Evolutionary conservation across 768 basidiomycete genomes (phyloP), one percentile per base, ranked within the genome.

Genomic region (Polyporus arcularius): DNA sequence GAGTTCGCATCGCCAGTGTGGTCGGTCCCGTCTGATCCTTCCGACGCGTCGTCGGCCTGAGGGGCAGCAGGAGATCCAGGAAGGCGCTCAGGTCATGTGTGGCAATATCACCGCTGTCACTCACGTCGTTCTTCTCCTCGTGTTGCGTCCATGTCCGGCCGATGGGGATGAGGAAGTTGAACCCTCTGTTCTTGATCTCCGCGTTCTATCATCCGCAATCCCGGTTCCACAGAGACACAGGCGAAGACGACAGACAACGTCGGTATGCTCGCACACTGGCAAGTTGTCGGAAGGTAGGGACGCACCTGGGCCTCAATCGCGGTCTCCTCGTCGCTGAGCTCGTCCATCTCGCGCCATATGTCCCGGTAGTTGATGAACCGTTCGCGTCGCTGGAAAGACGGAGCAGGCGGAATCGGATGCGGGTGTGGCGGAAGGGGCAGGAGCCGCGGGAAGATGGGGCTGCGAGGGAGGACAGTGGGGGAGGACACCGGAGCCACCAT

Each of bases 71-170:
- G 54, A 28, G 31, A 38, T 45, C 26, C 53, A 53, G 26, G 45
- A 51, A 15, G 18, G 30, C 6, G 8, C 21, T 48, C 21, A 48
- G 46, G 28, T 50, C 1, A 35, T 28, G 12, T 15, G 1, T 2
- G 35, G 35, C 35, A 35, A 11, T 6, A 48, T 32, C 49, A 16
- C 43, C 18, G 28, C 39, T n/a, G 46, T 28, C 10, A 72, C 80
- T 55, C 59, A 91, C 91, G 70, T 93, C 91, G 70, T 91, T 92
- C 77, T 90, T 92, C 73, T 93, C 91, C 69, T 93, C 91, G 63
- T 86, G 82, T 66, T 86, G 85, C 14, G 91, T 93, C 57, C 89
- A 78, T 55, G 80, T 79, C 52, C 85, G 82, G 8, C 91, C 91
- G 46, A 91, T 88, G 6, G 90, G 90, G 28, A 93, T 80, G 21